Evolutionary conservation across 2,329 filamentous ascomycete genomes (phyloP), one percentile per base, ranked within the genome.

Genomic region (Aspergillus fumigatus): DNA sequence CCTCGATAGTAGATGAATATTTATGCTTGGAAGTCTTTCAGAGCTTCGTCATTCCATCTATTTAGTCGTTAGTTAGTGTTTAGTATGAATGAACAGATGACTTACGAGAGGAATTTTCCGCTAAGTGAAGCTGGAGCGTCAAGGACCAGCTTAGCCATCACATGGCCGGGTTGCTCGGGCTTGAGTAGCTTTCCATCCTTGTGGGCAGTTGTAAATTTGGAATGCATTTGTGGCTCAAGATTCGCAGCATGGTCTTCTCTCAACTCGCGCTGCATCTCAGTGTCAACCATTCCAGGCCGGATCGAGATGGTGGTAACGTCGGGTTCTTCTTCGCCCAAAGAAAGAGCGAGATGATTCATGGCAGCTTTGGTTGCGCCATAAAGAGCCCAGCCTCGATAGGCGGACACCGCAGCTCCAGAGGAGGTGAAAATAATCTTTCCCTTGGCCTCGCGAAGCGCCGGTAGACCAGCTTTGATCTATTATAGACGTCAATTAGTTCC

Each of bases 161-260:
- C 90, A 73, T 87, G 79, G 0, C 91, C 93, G 0, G 93, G 90
- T 74, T 92, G 88, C 66, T 96, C 90, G 0, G 92, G 90, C 73
- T 82, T 86, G 61, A 97, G 78, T 51, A 97, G 75, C 51, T 82
- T 83, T 14, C 92, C 92, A 5, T 83, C 80, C 62, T 85, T 82
- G 69, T 92, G 88, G 17, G 89, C 81, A 1, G 83, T 79, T 11
- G 84, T 79, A 66, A 97, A 97, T 65, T 83, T 86, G 19, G 77
- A 73, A 25, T 79, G 78, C 63, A 87, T 82, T 52, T 80, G 79
- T 21, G 75, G 74, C 62, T 84, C 82, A 82, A 90, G 84, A 17
- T 74, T 75, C 27, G 76, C 79, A 7, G 82, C 79, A 71, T 94
- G 88, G 56, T 85, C 82, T 49, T 92, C 86, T 51, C 94, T 81